Conservation (phyloP, 345 rosid species). For the Carallia pectinifolia region DNA sequence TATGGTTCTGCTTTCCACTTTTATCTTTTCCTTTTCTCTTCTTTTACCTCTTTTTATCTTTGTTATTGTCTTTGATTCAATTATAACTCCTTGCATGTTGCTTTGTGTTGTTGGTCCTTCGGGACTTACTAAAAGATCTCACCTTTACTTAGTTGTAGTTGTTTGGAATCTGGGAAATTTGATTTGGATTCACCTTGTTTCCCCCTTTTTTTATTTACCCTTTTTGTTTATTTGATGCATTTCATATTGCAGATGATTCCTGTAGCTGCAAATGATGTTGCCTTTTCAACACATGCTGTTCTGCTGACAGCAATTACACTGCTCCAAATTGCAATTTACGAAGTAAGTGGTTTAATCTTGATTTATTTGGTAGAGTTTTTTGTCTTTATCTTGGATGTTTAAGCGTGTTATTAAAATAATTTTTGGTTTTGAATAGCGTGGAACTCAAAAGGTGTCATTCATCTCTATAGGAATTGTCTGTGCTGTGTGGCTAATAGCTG, state of each 20-base stretch:
- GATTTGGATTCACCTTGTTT: no score
- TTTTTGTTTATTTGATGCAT: no score
- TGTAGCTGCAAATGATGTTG: conserved; percentile 89
- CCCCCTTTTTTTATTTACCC: no score
- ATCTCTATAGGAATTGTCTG: conserved; percentile 49
- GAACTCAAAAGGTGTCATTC: conserved; percentile 72
- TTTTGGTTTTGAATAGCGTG: conserved; percentile 48
- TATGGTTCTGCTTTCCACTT: conserved; percentile 7
- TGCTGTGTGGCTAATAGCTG: conserved; percentile 57
- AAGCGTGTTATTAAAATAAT: background rate
- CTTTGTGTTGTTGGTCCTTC: no score
- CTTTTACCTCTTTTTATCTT: background rate
- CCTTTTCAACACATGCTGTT: conserved; percentile 91
- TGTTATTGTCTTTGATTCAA: background rate
- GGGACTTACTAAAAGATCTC: no score
- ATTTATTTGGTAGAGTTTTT: background rate
- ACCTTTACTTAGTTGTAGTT: no score
- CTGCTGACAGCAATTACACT: conserved; percentile 61
- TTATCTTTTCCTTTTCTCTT: background rate
- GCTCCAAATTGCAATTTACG: conserved; percentile 71
- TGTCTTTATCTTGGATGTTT: background rate
- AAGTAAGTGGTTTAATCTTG: conserved; percentile 42
- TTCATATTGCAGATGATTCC: conserved; percentile 75
- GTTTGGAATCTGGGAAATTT: no score
- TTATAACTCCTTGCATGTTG: background rate